A percentile compares a stretch with the other conserved stretches of the same genome.
phyloP scores from a whole-genome alignment of 345 rosid genomes.

The Lenwebbia sp. region DNA sequence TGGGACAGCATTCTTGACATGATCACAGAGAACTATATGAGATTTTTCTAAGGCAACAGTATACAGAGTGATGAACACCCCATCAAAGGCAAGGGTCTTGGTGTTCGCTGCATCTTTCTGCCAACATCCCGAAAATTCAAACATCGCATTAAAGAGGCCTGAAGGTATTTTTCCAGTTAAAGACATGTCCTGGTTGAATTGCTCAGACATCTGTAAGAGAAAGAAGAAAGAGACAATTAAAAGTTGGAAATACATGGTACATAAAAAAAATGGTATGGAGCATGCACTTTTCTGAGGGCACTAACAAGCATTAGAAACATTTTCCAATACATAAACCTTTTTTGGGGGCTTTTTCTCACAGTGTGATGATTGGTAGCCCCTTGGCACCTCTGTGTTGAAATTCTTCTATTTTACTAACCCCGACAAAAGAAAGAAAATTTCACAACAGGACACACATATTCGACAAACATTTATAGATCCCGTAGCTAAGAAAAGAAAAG shows the following conservation, averaged over 20 bases:
- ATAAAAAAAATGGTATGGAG: not conserved
- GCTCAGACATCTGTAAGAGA: constrained; percentile 80
- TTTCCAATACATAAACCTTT: not conserved
- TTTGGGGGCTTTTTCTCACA: not conserved
- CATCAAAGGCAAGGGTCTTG: constrained; percentile 90
- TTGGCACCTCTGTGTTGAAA: not conserved
- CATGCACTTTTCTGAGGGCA: not conserved
- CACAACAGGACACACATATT: not conserved
- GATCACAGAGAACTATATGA: constrained; percentile 60
- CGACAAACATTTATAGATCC: not conserved
- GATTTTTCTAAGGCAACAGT: constrained; percentile 82
- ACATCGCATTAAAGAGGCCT: constrained; percentile 84
- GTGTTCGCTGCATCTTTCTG: constrained; percentile 90
- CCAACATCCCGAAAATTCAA: constrained; percentile 85
- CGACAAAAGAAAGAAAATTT: not conserved
- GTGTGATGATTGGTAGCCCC: not conserved
- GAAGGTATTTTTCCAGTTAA: constrained; percentile 89
- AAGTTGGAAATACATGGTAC: not conserved
- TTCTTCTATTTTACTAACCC: not conserved
- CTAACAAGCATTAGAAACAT: not conserved
- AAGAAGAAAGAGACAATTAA: not conserved
- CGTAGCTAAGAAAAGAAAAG: not conserved
- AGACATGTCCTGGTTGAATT: constrained; percentile 84
- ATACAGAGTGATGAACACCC: constrained; percentile 72
- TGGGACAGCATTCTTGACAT: constrained; percentile 79